These are phyloP conservation scores for Coniosporium apollinis DNA, from an alignment of 495 filamentous ascomycete species.

Conservation along the genomic window DNA sequence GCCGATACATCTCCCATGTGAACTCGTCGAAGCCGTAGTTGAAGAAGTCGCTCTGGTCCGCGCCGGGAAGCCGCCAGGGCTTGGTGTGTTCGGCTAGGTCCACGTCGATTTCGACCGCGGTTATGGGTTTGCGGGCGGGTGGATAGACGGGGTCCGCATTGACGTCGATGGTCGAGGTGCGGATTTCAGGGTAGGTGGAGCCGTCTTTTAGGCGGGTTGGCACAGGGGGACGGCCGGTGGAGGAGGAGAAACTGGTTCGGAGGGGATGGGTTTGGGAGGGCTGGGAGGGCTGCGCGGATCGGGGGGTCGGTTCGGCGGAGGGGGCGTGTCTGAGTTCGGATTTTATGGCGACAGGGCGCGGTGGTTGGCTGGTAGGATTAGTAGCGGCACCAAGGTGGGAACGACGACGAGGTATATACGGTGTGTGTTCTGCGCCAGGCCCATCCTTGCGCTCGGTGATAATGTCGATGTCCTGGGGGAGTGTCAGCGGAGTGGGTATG, in stretches of 20 bases:
- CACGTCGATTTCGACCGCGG: slow-evolving; percentile 49
- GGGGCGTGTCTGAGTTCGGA: slow-evolving; percentile 24
- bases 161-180: slow-evolving; percentile 68
- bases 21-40: slow-evolving; percentile 99
- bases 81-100: slow-evolving; percentile 76
- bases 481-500: slow-evolving; percentile 1
- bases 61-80: slow-evolving; percentile 91
- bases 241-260: slow-evolving; percentile 1
- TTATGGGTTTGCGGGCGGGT: slow-evolving; percentile 28
- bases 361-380: slow-evolving; percentile 20
- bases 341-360: slow-evolving; percentile 17
- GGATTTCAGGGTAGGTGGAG: slow-evolving; percentile 44
- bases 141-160: slow-evolving; percentile 49
- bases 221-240: no score
- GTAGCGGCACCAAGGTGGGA: no score
- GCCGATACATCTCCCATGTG: slow-evolving; percentile 88
- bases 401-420: no score
- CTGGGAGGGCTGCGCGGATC: slow-evolving; percentile 3
- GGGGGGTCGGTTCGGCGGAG: slow-evolving; percentile 9
- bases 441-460: slow-evolving; percentile 77
- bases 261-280: slow-evolving; percentile 11
- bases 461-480: slow-evolving; percentile 71
- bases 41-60: slow-evolving; percentile 92
- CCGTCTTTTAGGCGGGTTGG: slow-evolving; percentile 32
- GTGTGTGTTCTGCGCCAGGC: slow-evolving; percentile 48